These are phyloP conservation scores for Linanthus parryae DNA, from an alignment of 148 eudicot genomes.

Conservation along the genomic window DNA sequence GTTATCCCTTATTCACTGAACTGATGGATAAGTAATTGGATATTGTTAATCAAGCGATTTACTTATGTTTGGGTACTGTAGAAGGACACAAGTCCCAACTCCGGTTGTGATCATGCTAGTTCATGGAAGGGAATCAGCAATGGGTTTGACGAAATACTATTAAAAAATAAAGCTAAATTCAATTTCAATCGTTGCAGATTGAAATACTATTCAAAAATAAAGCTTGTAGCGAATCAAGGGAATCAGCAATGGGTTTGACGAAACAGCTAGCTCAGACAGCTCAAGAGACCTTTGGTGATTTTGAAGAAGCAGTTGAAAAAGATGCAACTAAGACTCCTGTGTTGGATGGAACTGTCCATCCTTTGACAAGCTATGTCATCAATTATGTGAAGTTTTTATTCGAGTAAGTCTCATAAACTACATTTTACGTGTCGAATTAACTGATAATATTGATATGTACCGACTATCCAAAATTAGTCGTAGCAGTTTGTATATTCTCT, in stretches of 20 bases:
- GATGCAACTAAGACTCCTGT: slow-evolving; percentile 95
- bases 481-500: too few relatives aligned
- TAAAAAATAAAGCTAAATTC: too few relatives aligned
- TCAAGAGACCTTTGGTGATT: slow-evolving; percentile 90
- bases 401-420: slow-evolving; percentile 54
- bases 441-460: too few relatives aligned
- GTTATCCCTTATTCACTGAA: too few relatives aligned
- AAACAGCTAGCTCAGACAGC: slow-evolving; percentile 95
- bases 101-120: too few relatives aligned
- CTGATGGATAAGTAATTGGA: too few relatives aligned
- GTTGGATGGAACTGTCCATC: slow-evolving; percentile 96
- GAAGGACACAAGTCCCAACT: too few relatives aligned
- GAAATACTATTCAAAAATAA: slow-evolving; percentile 73
- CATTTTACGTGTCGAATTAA: not conserved
- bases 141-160: too few relatives aligned
- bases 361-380: slow-evolving; percentile 95
- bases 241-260: slow-evolving; percentile 81
- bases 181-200: slow-evolving; percentile 71
- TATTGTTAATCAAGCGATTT: too few relatives aligned
- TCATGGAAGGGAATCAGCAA: too few relatives aligned
- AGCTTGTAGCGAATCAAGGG: slow-evolving; percentile 85
- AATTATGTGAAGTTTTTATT: slow-evolving; percentile 92
- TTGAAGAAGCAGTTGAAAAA: slow-evolving; percentile 97
- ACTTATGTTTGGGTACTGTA: too few relatives aligned
- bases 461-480: too few relatives aligned